phyloP scores from a whole-genome alignment of 2,329 filamentous ascomycete species.

The Periconia sp. region DNA sequence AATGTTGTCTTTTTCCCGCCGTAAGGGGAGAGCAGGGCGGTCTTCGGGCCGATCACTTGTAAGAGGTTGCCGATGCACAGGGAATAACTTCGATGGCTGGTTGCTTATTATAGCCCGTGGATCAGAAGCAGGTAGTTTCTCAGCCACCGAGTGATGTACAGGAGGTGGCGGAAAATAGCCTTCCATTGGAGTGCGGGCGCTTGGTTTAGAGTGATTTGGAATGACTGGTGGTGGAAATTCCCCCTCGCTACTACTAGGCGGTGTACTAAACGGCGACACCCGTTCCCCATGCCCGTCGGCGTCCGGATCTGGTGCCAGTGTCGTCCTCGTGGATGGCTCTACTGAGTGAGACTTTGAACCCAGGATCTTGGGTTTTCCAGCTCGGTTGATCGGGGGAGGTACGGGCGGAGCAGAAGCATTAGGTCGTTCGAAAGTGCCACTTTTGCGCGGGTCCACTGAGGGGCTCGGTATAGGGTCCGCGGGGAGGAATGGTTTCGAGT shows the following conservation, averaged over 20 bases:
- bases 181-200: slow-evolving; percentile 27
- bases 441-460: slow-evolving; percentile 37
- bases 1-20: slow-evolving; percentile 44
- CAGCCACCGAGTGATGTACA: slow-evolving; percentile 35
- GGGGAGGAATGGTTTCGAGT: slow-evolving; percentile 40
- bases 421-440: slow-evolving; percentile 25
- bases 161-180: slow-evolving; percentile 42
- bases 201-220: slow-evolving; percentile 31
- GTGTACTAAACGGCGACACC: slow-evolving; percentile 84
- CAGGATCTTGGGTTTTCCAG: slow-evolving; percentile 75
- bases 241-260: slow-evolving; percentile 76
- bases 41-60: slow-evolving; percentile 44
- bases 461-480: slow-evolving; percentile 19
- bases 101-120: slow-evolving; percentile 21
- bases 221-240: slow-evolving; percentile 29
- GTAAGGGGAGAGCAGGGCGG: slow-evolving; percentile 58
- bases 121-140: slow-evolving; percentile 29
- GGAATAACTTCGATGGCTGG: slow-evolving; percentile 24
- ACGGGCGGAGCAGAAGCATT: slow-evolving; percentile 49
- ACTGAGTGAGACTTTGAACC: slow-evolving; percentile 51
- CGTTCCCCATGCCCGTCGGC: slow-evolving; percentile 50
- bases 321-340: slow-evolving; percentile 26
- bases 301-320: slow-evolving; percentile 50
- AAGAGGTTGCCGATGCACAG: slow-evolving; percentile 15
- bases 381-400: slow-evolving; percentile 80